Evolutionary conservation across 2,329 filamentous ascomycete species (phyloP).

Genomic region (Botrytis sinoallii): DNA sequence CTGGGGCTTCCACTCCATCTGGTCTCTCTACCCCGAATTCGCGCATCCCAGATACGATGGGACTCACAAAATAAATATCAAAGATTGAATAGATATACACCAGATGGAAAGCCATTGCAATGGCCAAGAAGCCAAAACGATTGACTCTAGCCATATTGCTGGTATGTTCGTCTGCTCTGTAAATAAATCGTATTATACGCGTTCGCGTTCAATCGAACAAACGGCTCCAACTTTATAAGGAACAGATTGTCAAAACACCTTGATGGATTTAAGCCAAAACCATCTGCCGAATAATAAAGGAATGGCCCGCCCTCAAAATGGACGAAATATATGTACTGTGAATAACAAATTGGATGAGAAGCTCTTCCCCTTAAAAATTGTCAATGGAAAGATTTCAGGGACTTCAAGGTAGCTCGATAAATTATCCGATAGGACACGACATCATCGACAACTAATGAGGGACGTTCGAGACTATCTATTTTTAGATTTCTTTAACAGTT

Average conservation of each 20-base stretch:
- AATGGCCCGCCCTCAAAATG: constrained; percentile 14
- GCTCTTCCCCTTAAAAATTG: background rate
- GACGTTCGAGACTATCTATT: constrained; percentile 1
- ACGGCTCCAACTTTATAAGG: background rate
- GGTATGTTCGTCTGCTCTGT: background rate
- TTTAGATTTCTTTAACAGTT: background rate
- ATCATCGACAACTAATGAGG: constrained; percentile 13
- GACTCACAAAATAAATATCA: constrained; percentile 97
- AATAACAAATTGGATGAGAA: constrained; percentile 2
- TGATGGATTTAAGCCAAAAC: constrained; percentile 11
- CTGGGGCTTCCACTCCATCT: constrained; percentile 63
- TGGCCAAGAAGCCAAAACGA: constrained; percentile 79
- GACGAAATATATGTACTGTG: constrained; percentile 8
- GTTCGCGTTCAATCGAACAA: constrained; percentile 15
- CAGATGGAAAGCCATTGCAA: constrained; percentile 89
- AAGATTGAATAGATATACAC: constrained; percentile 96
- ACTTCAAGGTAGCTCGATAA: constrained; percentile 3
- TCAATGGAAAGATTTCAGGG: background rate
- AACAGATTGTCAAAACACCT: constrained; percentile 15
- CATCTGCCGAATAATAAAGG: constrained; percentile 13
- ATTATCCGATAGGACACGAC: constrained; percentile 18
- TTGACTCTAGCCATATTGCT: constrained; percentile 51
- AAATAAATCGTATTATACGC: background rate
- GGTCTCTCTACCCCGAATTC: constrained; percentile 69
- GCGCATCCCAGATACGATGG: constrained; percentile 93